A percentile compares a stretch with the other conserved stretches of the same genome.
Conservation (phyloP, 495 filamentous ascomycete genomes). For the Xylaria scruposa region DNA sequence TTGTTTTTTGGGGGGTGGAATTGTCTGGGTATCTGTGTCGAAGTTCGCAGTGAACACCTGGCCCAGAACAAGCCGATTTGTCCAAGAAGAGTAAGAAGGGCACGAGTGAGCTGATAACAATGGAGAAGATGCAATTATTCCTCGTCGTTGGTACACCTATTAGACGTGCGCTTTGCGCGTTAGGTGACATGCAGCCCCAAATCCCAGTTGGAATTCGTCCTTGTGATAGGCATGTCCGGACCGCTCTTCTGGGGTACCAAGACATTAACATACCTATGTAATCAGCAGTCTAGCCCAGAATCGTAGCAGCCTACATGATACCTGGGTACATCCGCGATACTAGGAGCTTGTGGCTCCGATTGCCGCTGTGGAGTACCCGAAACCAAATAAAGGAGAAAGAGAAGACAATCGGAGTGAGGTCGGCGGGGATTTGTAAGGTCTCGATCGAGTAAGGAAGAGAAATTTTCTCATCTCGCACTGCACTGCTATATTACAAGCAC, state of each 20-base stretch:
- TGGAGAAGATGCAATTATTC: background rate
- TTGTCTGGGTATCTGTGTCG: background rate
- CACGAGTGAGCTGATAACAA: background rate
- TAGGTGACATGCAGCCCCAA: background rate
- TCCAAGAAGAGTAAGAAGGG: background rate
- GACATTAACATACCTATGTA: background rate
- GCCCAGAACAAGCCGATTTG: background rate
- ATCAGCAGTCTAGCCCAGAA: background rate
- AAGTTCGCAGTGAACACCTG: background rate
- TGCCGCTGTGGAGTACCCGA: constrained; percentile 14
- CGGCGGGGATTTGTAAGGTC: background rate
- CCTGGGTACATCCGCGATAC: background rate
- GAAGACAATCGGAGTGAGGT: constrained; percentile 8
- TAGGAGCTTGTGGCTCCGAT: background rate
- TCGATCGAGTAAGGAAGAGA: background rate
- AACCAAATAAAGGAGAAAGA: background rate
- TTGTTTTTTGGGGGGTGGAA: background rate
- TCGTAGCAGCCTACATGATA: background rate
- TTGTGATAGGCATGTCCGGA: background rate
- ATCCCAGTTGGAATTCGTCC: background rate
- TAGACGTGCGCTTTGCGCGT: background rate
- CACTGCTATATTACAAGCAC: background rate
- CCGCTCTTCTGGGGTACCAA: constrained; percentile 15
- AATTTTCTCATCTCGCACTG: background rate
- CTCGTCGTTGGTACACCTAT: background rate